Evolutionary conservation across 495 filamentous ascomycete genomes (phyloP).

Genomic region (Penicillium alfredii): DNA sequence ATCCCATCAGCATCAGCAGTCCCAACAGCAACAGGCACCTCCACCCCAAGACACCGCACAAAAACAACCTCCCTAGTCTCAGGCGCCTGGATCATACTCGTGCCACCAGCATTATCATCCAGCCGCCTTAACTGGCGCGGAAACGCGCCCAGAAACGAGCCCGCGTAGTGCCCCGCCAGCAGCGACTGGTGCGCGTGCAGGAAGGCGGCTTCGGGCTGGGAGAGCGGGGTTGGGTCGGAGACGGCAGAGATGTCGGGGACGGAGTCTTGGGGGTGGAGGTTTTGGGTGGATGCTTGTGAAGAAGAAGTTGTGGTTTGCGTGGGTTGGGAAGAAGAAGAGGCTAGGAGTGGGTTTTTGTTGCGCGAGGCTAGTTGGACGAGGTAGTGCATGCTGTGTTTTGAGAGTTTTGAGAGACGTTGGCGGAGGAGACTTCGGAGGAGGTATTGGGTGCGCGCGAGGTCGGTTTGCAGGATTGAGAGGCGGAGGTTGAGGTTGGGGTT

Average conservation of each 20-base stretch:
- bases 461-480: conserved; percentile 93
- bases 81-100: conserved; percentile 86
- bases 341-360: conserved; percentile 60
- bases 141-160: conserved; percentile 76
- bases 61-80: conserved; percentile 81
- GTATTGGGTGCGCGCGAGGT: conserved; percentile 89
- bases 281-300: conserved; percentile 25
- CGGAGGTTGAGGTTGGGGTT: conserved; percentile 85
- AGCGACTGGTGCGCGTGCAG: conserved; percentile 75
- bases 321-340: too few species aligned
- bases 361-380: conserved; percentile 30
- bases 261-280: conserved; percentile 28
- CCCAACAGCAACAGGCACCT: conserved; percentile 48
- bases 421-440: conserved; percentile 79
- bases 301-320: conserved; percentile 49
- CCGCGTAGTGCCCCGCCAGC: conserved; percentile 72
- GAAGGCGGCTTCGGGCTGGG: conserved; percentile 67
- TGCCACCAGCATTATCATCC: conserved; percentile 83
- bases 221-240: conserved; percentile 49
- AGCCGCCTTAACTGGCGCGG: conserved; percentile 68
- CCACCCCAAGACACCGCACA: conserved; percentile 60
- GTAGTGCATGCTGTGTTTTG: conserved; percentile 41
- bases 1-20: too few species aligned
- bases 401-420: conserved; percentile 72
- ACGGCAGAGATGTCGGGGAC: conserved; percentile 36